phyloP scores from a whole-genome alignment of 2,329 filamentous ascomycete species.

The Gremmenia infestans region DNA sequence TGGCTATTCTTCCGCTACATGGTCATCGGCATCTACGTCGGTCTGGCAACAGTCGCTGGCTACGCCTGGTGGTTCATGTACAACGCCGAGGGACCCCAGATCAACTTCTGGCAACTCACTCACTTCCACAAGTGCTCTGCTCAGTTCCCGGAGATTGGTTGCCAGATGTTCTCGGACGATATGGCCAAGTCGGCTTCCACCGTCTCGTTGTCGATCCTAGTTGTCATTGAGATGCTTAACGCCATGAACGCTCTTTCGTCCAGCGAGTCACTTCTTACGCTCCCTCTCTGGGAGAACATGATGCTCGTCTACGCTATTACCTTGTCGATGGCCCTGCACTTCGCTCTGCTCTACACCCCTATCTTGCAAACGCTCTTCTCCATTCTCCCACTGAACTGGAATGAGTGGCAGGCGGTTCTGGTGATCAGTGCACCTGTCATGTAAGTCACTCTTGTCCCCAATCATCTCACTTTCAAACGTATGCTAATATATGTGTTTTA shows the following conservation, averaged over 20 bases:
- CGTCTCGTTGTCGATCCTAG: conserved; percentile 83
- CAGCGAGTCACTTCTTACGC: conserved; percentile 86
- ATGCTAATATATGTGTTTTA: conserved; percentile 10
- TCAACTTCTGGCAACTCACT: conserved; percentile 80
- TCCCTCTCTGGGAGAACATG: conserved; percentile 98
- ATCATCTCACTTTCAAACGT: not conserved
- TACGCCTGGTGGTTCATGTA: conserved; percentile 99
- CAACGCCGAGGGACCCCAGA: conserved; percentile 83
- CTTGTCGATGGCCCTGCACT: conserved; percentile 91
- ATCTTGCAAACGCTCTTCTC: conserved; percentile 85
- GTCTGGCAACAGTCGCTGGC: conserved; percentile 87
- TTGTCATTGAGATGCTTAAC: conserved; percentile 99
- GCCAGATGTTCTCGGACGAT: conserved; percentile 82
- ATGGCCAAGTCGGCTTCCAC: conserved; percentile 88
- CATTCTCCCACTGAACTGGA: conserved; percentile 79
- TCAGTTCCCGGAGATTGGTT: conserved; percentile 84
- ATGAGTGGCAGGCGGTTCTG: conserved; percentile 90
- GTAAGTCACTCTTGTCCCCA: conserved; percentile 48
- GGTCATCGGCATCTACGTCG: conserved; percentile 92
- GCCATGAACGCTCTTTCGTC: conserved; percentile 97
- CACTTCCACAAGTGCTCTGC: conserved; percentile 92
- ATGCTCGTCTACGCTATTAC: conserved; percentile 93
- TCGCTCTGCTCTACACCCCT: conserved; percentile 86
- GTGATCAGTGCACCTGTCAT: conserved; percentile 87
- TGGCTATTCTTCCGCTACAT: conserved; percentile 99